phyloP scores from a whole-genome alignment of 768 basidiomycete species.

The Boletus vermiculosoides region DNA sequence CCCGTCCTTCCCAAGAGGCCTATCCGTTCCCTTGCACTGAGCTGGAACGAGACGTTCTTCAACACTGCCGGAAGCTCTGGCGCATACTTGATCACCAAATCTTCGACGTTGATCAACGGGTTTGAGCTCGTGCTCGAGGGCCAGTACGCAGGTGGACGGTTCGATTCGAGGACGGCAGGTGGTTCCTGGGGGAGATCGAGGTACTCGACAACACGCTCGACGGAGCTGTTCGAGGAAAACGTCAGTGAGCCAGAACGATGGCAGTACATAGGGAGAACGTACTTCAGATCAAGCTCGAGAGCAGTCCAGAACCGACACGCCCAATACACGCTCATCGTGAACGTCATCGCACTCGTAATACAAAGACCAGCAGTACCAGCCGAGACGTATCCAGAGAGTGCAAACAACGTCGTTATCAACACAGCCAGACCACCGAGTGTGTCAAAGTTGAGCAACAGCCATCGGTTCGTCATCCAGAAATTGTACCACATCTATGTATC shows the following conservation, averaged over 20 bases:
- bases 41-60: constrained; percentile 68
- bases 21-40: constrained; percentile 71
- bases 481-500: constrained; percentile 67
- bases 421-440: constrained; percentile 70
- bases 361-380: constrained; percentile 68
- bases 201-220: constrained; percentile 91
- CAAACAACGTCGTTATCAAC: constrained; percentile 72
- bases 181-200: constrained; percentile 88
- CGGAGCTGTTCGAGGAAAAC: constrained; percentile 50
- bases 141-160: constrained; percentile 89
- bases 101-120: constrained; percentile 63
- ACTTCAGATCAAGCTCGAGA: constrained; percentile 77
- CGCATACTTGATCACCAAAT: constrained; percentile 79
- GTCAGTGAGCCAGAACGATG: constrained; percentile 5
- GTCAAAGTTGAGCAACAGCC: constrained; percentile 85
- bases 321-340: constrained; percentile 53
- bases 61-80: constrained; percentile 82
- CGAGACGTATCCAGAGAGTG: constrained; percentile 57
- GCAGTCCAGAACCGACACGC: constrained; percentile 50
- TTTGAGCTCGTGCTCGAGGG: constrained; percentile 68
- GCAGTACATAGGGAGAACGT: constrained; percentile 26
- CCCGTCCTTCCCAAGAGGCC: constrained; percentile 82
- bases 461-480: constrained; percentile 89
- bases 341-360: constrained; percentile 72
- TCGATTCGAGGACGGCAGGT: constrained; percentile 67